Evolutionary conservation across 2,329 filamentous ascomycete species (phyloP), one percentile per base, ranked within the genome.

Genomic region (Pseudonectria foliicola): DNA sequence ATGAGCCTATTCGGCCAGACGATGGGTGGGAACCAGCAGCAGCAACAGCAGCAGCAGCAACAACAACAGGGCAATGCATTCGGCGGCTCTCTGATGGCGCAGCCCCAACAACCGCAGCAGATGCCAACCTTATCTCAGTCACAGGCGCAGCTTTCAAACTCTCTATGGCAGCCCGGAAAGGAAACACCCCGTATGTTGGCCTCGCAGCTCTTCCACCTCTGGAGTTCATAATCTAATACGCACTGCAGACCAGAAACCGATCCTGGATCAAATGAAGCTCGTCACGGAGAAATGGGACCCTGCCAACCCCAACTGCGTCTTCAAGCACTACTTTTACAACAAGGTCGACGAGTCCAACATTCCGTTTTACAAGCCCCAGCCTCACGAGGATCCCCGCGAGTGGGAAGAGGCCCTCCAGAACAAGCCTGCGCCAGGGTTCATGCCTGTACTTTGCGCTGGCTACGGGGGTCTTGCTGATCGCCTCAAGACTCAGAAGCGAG

Each of bases 291-390:
- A 89, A 63, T 92, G 85, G 85, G 71, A 84, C 42, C 79, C 83
- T 1, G 61, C 70, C 16, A 74, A 71, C 56, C 71, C 77, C 14
- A 77, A 77, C 54, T 88, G 83, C 50, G 76, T 75, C 18, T 87
- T 92, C 65, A 83, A 86, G 59, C 70, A 84, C 54, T 90, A 90
- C 66, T 86, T 92, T 59, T 93, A 92, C 70, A 92, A 92, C 63
- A 79, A 85, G 46, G 84, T 89, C 43, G 80, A 83, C 44, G 77
- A 83, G 51, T 74, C 77, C 34, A 73, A 75, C 54, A 80, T 82
- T n/a, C 83, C 83, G 10, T 88, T 83, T 59, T 89, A 84, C 60
- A 75, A 80, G 44, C 83, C 83, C 3, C 69, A 75, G 12, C 66
- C 77, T 2, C 68, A 75, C 47, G 86, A 92, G 54, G 80, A 89